These are phyloP conservation scores for Cyphellophora europaea DNA, from an alignment of 2,329 filamentous ascomycete species.

Conservation along the genomic window DNA sequence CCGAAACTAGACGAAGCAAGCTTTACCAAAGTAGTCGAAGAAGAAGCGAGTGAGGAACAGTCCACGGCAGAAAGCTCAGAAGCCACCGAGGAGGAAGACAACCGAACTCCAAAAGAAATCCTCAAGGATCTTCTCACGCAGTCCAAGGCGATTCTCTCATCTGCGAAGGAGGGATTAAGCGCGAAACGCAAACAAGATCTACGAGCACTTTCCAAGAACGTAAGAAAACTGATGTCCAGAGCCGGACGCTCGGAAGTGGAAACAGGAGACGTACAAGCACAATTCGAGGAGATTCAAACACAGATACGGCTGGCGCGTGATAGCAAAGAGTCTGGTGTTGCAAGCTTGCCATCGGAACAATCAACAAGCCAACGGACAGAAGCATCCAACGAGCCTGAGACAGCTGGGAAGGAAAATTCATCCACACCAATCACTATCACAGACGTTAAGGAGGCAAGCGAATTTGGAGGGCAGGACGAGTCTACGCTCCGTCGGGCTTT, in stretches of 20 bases:
- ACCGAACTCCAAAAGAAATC: slow-evolving; percentile 22
- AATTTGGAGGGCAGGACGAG: slow-evolving; percentile 1
- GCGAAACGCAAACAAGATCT: slow-evolving; percentile 68
- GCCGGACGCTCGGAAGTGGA: slow-evolving; percentile 34
- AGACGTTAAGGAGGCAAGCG: too few species aligned
- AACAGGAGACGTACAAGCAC: slow-evolving; percentile 41
- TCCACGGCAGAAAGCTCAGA: slow-evolving; percentile 11
- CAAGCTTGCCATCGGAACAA: too few species aligned
- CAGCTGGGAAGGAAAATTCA: slow-evolving; percentile 5
- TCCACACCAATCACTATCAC: slow-evolving; percentile 18
- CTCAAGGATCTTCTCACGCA: slow-evolving; percentile 47
- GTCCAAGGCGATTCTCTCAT: slow-evolving; percentile 52
- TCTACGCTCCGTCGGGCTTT: background rate
- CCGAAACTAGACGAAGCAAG: slow-evolving; percentile 45
- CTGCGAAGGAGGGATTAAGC: slow-evolving; percentile 44
- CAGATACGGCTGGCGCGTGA: slow-evolving; percentile 33
- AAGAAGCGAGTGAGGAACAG: slow-evolving; percentile 7
- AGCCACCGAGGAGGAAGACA: slow-evolving; percentile 12
- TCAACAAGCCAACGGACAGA: too few species aligned
- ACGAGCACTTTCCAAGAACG: slow-evolving; percentile 59
- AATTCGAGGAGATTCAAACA: slow-evolving; percentile 44
- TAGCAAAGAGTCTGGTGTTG: slow-evolving; percentile 11
- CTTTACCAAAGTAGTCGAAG: slow-evolving; percentile 18
- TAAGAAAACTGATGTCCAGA: slow-evolving; percentile 54
- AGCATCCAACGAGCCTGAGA: too few species aligned